These are phyloP conservation scores for Coemansia sp. DNA, from an alignment of 192 early-diverging fungal species.

Conservation along the genomic window DNA sequence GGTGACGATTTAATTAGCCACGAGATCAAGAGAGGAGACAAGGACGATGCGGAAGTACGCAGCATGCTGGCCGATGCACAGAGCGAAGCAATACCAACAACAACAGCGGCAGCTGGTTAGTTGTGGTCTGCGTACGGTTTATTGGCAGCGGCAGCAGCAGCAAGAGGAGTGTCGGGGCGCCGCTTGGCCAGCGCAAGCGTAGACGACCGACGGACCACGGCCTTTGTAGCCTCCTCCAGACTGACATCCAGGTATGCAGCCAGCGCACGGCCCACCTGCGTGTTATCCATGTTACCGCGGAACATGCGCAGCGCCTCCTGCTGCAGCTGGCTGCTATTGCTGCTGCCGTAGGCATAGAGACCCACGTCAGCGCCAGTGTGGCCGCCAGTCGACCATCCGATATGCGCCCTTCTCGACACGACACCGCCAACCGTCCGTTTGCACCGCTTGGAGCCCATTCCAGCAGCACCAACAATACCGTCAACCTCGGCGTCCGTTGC, in stretches of 20 bases:
- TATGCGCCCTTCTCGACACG: slow-evolving; percentile 30
- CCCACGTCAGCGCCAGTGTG: slow-evolving; percentile 94
- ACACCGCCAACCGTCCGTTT: slow-evolving; percentile 27
- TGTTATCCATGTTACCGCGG: slow-evolving; percentile 69
- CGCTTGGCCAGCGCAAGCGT: slow-evolving; percentile 13
- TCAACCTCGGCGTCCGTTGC: slow-evolving; percentile 27
- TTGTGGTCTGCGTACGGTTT: background rate
- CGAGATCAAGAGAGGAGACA: background rate
- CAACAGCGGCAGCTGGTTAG: background rate
- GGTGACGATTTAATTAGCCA: background rate
- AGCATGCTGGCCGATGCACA: background rate
- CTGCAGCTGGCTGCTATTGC: slow-evolving; percentile 9
- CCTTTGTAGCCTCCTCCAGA: slow-evolving; percentile 50
- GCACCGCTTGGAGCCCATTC: slow-evolving; percentile 8
- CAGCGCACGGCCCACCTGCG: slow-evolving; percentile 64
- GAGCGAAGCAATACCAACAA: background rate
- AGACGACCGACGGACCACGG: slow-evolving; percentile 17
- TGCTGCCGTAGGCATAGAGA: slow-evolving; percentile 62
- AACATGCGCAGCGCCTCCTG: slow-evolving; percentile 21
- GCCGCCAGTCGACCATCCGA: slow-evolving; percentile 80
- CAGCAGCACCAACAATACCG: background rate
- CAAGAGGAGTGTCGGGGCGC: background rate
- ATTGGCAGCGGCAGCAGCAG: background rate
- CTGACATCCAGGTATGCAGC: slow-evolving; percentile 57
- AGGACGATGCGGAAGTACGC: background rate